Percentiles rank a stretch among this genome's conserved stretches.
Conservation (phyloP, 306 rosid species). For the Luffa aegyptiaca region DNA sequence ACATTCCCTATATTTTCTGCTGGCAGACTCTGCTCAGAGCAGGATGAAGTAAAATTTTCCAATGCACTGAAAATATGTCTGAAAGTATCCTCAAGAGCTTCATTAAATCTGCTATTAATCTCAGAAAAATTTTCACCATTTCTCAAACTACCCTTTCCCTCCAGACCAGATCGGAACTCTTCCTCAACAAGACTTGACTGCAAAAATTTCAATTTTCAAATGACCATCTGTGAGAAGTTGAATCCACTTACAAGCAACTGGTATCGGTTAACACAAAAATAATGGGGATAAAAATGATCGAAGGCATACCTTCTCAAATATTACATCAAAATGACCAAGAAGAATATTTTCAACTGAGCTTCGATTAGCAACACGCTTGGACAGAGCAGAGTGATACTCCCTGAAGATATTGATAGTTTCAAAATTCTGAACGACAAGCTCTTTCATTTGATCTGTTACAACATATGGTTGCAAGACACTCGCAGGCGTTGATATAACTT, state of each 20-base stretch:
- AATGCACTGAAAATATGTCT: constrained; percentile 35
- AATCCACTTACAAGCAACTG: neutral
- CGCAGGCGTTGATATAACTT: constrained; percentile 29
- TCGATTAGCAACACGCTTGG: constrained; percentile 24
- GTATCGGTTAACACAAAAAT: neutral
- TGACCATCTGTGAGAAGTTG: neutral
- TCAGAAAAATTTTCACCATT: constrained; percentile 16
- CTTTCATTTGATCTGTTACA: constrained; percentile 54
- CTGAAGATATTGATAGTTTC: constrained; percentile 32
- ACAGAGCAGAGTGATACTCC: constrained; percentile 27
- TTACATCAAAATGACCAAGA: constrained; percentile 44
- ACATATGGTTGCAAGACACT: constrained; percentile 22
- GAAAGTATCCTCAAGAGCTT: constrained; percentile 32
- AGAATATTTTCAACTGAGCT: constrained; percentile 42
- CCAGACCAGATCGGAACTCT: constrained; percentile 30
- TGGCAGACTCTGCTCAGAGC: constrained; percentile 15
- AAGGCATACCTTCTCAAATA: constrained; percentile 45
- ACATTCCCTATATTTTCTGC: constrained; percentile 35
- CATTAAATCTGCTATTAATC: constrained; percentile 26
- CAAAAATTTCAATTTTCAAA: neutral
- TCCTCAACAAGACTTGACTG: constrained; percentile 52
- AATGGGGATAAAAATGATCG: neutral
- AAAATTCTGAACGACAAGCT: constrained; percentile 48
- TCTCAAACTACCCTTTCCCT: constrained; percentile 9
- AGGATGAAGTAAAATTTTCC: constrained; percentile 27